These are phyloP conservation scores for Gentiana macrophylla DNA, from an alignment of 257 asterid species.

Conservation along the genomic window DNA sequence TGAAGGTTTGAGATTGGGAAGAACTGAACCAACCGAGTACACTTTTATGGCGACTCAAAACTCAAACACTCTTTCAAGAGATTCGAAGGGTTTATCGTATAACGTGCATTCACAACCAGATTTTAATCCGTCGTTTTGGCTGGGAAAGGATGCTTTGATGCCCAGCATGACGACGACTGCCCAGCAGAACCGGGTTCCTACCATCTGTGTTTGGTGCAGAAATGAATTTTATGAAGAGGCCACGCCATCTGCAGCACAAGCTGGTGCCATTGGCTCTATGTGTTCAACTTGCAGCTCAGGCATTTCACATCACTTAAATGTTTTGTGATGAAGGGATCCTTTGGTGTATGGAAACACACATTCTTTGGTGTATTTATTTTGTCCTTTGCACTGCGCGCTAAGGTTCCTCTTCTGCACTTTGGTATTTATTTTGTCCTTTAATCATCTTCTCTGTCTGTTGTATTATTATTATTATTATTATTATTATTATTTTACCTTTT, in stretches of 20 bases:
- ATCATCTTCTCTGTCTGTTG: neutral
- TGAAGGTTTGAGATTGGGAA: constrained; percentile 33
- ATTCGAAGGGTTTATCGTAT: constrained; percentile 37
- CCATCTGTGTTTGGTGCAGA: constrained; percentile 68
- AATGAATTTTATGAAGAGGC: constrained; percentile 43
- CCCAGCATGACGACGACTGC: constrained; percentile 16
- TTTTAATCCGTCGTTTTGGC: constrained; percentile 52
- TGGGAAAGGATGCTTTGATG: constrained; percentile 47
- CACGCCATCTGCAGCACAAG: constrained; percentile 30
- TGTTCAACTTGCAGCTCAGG: constrained; percentile 53
- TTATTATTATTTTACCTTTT: too few relatives aligned
- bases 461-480: too few relatives aligned
- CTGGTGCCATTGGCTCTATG: constrained; percentile 54
- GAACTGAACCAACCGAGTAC: constrained; percentile 55
- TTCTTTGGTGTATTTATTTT: constrained; percentile 1
- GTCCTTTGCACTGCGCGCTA: too few relatives aligned
- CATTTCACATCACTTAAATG: constrained; percentile 27
- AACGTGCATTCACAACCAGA: constrained; percentile 32
- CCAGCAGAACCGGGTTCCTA: constrained; percentile 22
- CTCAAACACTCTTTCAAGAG: constrained; percentile 39
- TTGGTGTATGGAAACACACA: neutral
- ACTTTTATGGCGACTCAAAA: constrained; percentile 61
- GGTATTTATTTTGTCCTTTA: neutral
- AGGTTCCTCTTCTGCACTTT: too few relatives aligned
- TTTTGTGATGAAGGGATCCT: constrained; percentile 10